These are phyloP conservation scores for Heterobasidion parviporum DNA, from an alignment of 1,284 basidiomycete genomes.

Conservation along the genomic window DNA sequence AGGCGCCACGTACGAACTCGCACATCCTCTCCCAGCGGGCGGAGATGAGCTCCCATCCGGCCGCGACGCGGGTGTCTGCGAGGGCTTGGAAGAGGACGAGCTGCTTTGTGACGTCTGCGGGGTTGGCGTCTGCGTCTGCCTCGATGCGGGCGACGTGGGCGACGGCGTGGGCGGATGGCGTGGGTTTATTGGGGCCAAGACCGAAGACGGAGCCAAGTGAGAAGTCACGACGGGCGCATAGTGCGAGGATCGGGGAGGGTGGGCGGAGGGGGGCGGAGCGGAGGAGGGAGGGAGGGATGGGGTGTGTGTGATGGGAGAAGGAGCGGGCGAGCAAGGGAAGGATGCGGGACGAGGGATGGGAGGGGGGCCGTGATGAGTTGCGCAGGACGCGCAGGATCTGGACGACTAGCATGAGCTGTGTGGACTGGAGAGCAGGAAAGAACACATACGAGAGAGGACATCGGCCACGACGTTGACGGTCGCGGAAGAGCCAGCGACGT, in stretches of 20 bases:
- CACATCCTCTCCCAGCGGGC: slow-evolving; percentile 74
- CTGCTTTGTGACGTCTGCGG: slow-evolving; percentile 60
- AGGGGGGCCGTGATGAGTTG: slow-evolving; percentile 17
- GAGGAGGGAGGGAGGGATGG: slow-evolving; percentile 5
- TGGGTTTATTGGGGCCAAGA: slow-evolving; percentile 33
- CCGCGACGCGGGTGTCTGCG: slow-evolving; percentile 49
- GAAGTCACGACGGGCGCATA: slow-evolving; percentile 15
- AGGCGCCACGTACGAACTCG: slow-evolving; percentile 59
- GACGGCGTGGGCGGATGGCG: slow-evolving; percentile 57
- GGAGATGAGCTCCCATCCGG: slow-evolving; percentile 64
- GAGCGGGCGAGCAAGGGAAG: slow-evolving; percentile 2
- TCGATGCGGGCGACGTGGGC: slow-evolving; percentile 65
- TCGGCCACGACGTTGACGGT: neutral
- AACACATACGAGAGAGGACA: neutral
- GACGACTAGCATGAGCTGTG: neutral
- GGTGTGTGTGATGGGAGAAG: neutral
- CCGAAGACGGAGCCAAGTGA: slow-evolving; percentile 48
- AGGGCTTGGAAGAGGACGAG: slow-evolving; percentile 63
- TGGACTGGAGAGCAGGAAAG: neutral
- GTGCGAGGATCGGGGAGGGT: slow-evolving; percentile 2
- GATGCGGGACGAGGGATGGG: slow-evolving; percentile 15
- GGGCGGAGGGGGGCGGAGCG: neutral
- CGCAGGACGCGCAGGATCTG: slow-evolving; percentile 25
- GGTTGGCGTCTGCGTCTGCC: slow-evolving; percentile 64
- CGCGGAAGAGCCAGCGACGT: neutral